Evolutionary conservation across 768 basidiomycete species (phyloP).

Genomic region (Leccinum boreale): DNA sequence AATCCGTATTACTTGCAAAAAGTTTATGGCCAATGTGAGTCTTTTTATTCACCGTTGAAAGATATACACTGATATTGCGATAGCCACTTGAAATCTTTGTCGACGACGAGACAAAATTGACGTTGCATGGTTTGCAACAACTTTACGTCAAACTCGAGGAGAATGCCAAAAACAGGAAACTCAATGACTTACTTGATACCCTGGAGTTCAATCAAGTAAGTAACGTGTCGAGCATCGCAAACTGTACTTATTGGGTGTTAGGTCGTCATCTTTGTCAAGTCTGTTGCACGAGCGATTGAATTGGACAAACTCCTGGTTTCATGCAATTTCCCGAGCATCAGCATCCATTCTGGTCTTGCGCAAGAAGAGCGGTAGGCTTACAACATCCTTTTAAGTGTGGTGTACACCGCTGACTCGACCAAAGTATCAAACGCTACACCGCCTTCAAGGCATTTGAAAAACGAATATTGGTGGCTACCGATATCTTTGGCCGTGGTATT

Average conservation of each 20-base stretch:
- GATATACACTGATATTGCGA: neutral
- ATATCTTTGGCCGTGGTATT: slow-evolving; percentile 99
- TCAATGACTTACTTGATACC: slow-evolving; percentile 92
- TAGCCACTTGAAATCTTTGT: slow-evolving; percentile 99
- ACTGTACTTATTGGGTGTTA: slow-evolving; percentile 29
- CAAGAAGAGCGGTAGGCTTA: slow-evolving; percentile 90
- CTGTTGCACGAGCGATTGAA: slow-evolving; percentile 94
- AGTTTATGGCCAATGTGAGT: slow-evolving; percentile 98
- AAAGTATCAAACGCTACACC: slow-evolving; percentile 89
- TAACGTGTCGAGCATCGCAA: neutral
- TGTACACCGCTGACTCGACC: slow-evolving; percentile 4
- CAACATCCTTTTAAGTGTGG: neutral
- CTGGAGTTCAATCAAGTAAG: slow-evolving; percentile 97
- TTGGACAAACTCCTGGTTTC: slow-evolving; percentile 93
- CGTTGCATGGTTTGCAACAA: slow-evolving; percentile 96
- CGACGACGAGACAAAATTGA: slow-evolving; percentile 98
- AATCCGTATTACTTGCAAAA: slow-evolving; percentile 96
- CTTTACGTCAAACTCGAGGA: slow-evolving; percentile 98
- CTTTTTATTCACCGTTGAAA: fast-evolving
- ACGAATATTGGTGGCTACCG: slow-evolving; percentile 97
- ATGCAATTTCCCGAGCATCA: slow-evolving; percentile 98
- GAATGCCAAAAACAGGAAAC: slow-evolving; percentile 90
- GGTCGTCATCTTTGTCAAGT: slow-evolving; percentile 99
- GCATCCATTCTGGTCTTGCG: slow-evolving; percentile 89
- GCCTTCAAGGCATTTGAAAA: slow-evolving; percentile 99